phyloP scores from a whole-genome alignment of 2,329 filamentous ascomycete genomes.

The Aspergillus terreus region DNA sequence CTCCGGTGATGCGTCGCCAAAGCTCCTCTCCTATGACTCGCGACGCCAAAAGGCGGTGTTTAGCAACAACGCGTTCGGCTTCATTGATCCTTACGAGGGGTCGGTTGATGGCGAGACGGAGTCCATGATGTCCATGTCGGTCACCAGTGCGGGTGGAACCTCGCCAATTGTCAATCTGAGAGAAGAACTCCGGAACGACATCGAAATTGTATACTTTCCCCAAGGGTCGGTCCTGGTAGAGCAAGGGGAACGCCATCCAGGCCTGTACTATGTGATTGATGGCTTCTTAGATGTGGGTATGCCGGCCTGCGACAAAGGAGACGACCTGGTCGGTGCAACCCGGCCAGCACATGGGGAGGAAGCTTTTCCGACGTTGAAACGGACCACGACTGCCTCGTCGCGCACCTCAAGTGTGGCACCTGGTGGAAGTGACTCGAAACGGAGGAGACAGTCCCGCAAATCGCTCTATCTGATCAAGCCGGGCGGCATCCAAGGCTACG shows the following conservation, averaged over 20 bases:
- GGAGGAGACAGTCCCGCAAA: conserved; percentile 51
- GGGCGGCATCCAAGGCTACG: conserved; percentile 87
- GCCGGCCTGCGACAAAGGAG: conserved; percentile 61
- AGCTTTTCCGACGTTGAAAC: conserved; percentile 43
- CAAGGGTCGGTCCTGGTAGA: conserved; percentile 93
- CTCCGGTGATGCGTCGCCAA: conserved; percentile 81
- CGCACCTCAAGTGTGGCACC: conserved; percentile 22
- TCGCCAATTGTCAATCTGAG: conserved; percentile 63
- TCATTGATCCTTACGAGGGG: conserved; percentile 79
- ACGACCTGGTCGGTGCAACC: conserved; percentile 36
- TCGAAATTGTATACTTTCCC: conserved; percentile 96
- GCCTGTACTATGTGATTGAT: conserved; percentile 95
- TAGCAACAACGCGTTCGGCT: conserved; percentile 86
- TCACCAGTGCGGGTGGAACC: conserved; percentile 59
- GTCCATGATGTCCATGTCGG: conserved; percentile 68
- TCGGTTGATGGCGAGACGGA: conserved; percentile 76
- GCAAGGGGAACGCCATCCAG: conserved; percentile 93
- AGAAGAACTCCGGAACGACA: conserved; percentile 81
- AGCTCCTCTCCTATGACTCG: conserved; percentile 78
- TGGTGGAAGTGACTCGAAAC: conserved; percentile 28
- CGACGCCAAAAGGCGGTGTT: conserved; percentile 75
- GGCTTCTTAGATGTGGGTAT: conserved; percentile 93
- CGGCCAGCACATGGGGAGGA: conserved; percentile 32
- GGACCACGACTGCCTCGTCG: conserved; percentile 43
- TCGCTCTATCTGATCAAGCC: conserved; percentile 91